These are phyloP conservation scores for Fusarium nematophilum DNA, from an alignment of 2,329 filamentous ascomycete species.

Conservation along the genomic window DNA sequence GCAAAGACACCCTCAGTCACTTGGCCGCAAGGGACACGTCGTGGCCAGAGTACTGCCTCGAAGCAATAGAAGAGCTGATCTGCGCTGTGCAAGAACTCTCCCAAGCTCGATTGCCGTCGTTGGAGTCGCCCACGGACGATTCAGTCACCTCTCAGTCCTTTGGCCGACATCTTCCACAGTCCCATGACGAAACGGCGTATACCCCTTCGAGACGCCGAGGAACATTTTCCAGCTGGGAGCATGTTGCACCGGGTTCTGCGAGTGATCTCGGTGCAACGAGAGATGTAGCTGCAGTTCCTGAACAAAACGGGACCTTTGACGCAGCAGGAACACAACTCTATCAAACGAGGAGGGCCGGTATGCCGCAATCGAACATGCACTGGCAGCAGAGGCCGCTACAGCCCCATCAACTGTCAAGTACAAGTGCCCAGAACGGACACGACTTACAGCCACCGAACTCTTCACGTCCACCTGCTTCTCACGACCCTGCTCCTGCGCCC, in stretches of 20 bases:
- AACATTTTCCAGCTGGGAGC: background rate
- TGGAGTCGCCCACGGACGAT: slow-evolving; percentile 26
- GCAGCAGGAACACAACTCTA: background rate
- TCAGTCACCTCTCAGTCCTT: slow-evolving; percentile 15
- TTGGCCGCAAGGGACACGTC: slow-evolving; percentile 46
- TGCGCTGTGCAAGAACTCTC: slow-evolving; percentile 44
- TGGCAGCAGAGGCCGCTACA: slow-evolving; percentile 16
- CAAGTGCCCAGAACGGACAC: background rate
- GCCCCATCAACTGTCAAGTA: background rate
- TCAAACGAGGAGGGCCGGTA: background rate
- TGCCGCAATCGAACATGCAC: background rate
- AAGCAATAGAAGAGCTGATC: slow-evolving; percentile 47
- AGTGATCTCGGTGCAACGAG: background rate
- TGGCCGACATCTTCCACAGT: background rate
- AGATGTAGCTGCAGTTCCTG: background rate
- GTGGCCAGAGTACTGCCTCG: slow-evolving; percentile 49
- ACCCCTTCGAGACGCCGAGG: slow-evolving; percentile 15
- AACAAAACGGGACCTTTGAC: background rate
- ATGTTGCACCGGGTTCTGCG: background rate
- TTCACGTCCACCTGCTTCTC: background rate
- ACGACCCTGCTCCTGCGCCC: background rate
- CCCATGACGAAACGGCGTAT: background rate
- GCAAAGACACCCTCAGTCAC: slow-evolving; percentile 44
- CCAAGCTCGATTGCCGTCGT: slow-evolving; percentile 7
- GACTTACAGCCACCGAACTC: background rate